Percentiles rank a stretch among this genome's conserved stretches.
These are phyloP conservation scores for Amylocystis lapponica DNA, from an alignment of 768 basidiomycete species.

Conservation along the genomic window DNA sequence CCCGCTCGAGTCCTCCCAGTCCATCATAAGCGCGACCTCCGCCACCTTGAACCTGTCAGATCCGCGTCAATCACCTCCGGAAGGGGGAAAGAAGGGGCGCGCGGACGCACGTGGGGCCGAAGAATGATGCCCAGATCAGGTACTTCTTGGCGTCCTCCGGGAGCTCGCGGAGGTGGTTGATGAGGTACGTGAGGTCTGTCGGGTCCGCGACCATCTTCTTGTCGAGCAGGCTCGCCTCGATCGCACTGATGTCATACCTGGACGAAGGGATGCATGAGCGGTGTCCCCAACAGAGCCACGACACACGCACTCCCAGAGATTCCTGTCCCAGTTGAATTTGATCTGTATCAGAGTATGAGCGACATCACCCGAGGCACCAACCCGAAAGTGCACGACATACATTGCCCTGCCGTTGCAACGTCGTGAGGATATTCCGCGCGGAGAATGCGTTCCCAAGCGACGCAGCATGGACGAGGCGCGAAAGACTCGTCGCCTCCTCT, in stretches of 20 bases:
- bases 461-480: constrained; percentile 47
- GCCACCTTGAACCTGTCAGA: constrained; percentile 59
- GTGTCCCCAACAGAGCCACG: not conserved
- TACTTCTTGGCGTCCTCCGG: constrained; percentile 62
- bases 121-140: constrained; percentile 66
- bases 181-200: constrained; percentile 56
- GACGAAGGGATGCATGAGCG: not conserved
- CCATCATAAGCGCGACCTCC: constrained; percentile 68
- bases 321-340: constrained; percentile 56
- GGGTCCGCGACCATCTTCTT: constrained; percentile 51
- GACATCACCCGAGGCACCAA: not conserved
- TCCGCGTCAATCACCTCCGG: no score
- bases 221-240: constrained; percentile 48
- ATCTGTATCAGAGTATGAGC: constrained; percentile 36
- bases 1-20: constrained; percentile 59
- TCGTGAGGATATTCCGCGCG: constrained; percentile 56
- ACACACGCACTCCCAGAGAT: constrained; percentile 55
- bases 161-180: constrained; percentile 52
- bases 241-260: constrained; percentile 51
- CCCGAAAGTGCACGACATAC: constrained; percentile 31
- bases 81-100: not conserved
- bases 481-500: constrained; percentile 49
- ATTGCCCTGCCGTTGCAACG: constrained; percentile 56
- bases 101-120: constrained; percentile 63
- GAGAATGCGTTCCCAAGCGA: constrained; percentile 71